Conservation (phyloP, 2,329 filamentous ascomycete species). For the Colletotrichum shisoi region DNA sequence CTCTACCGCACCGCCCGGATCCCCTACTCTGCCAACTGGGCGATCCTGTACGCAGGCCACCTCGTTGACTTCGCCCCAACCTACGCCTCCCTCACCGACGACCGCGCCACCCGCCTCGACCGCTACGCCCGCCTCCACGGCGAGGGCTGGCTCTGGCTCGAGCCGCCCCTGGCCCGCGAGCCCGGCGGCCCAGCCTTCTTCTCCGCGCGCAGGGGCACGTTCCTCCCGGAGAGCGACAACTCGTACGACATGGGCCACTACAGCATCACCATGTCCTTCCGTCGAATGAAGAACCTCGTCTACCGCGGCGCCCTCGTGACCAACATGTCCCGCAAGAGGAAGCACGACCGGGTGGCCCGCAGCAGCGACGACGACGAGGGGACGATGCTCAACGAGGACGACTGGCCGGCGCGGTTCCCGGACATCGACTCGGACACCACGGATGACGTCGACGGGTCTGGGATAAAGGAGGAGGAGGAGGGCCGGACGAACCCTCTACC, state of each 20-base stretch:
- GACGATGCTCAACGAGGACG: not conserved
- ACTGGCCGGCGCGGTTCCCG: constrained; percentile 7
- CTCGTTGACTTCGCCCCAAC: constrained; percentile 53
- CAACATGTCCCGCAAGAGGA: constrained; percentile 1
- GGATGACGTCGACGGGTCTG: not conserved
- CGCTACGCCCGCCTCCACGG: constrained; percentile 50
- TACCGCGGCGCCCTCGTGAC: not conserved
- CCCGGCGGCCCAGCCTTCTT: constrained; percentile 35
- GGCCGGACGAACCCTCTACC: too few relatives aligned
- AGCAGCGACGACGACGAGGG: constrained; percentile 3
- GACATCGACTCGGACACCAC: constrained; percentile 1
- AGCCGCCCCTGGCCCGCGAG: constrained; percentile 51
- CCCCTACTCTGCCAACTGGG: constrained; percentile 51
- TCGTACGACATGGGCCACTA: constrained; percentile 47
- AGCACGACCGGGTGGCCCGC: not conserved
- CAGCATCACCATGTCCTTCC: constrained; percentile 45
- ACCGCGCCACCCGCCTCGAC: constrained; percentile 52
- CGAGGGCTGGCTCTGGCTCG: constrained; percentile 57
- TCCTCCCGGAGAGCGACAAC: constrained; percentile 42
- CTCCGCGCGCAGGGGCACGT: constrained; percentile 47
- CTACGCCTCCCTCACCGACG: constrained; percentile 51
- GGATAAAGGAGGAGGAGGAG: too few relatives aligned
- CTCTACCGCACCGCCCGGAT: constrained; percentile 54
- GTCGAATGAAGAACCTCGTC: constrained; percentile 15
- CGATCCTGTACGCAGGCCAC: constrained; percentile 54